A percentile compares a stretch with the other conserved stretches of the same genome.
Conservation (phyloP, 441 rosid species). For the Pelargonium myrrhifolium region DNA sequence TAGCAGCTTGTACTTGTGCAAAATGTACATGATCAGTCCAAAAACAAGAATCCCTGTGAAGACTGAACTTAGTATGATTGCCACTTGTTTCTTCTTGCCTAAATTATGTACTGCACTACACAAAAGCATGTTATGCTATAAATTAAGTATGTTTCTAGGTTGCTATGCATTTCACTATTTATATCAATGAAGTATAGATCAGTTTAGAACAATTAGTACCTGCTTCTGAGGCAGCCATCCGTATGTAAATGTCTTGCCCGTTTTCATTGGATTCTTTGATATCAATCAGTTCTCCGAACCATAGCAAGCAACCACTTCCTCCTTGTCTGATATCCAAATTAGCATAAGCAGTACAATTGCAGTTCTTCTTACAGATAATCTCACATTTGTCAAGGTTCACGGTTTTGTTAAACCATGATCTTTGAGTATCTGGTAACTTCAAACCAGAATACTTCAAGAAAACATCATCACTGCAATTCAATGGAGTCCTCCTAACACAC, state of each 20-base stretch:
- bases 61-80: background rate
- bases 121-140: background rate
- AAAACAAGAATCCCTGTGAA: background rate
- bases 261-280: conserved; percentile 34
- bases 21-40: background rate
- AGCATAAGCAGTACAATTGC: conserved; percentile 66
- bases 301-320: conserved; percentile 60
- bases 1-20: background rate
- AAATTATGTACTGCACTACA: background rate
- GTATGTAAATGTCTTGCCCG: conserved; percentile 54
- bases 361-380: conserved; percentile 38
- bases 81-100: background rate
- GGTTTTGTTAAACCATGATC: conserved; percentile 33
- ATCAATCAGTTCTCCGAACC: conserved; percentile 51
- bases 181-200: too few species aligned
- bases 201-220: conserved; percentile 21
- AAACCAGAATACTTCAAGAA: conserved; percentile 44
- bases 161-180: too few species aligned
- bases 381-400: conserved; percentile 46
- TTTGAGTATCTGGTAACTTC: conserved; percentile 59
- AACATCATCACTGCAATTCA: conserved; percentile 43
- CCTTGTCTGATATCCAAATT: conserved; percentile 37
- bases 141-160: too few species aligned
- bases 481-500: conserved; percentile 43
- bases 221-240: conserved; percentile 47